A percentile compares a stretch with the other conserved stretches of the same genome.
phyloP scores from a whole-genome alignment of 1,139 yeast genomes.

The Tardiomyces digboiensis region DNA sequence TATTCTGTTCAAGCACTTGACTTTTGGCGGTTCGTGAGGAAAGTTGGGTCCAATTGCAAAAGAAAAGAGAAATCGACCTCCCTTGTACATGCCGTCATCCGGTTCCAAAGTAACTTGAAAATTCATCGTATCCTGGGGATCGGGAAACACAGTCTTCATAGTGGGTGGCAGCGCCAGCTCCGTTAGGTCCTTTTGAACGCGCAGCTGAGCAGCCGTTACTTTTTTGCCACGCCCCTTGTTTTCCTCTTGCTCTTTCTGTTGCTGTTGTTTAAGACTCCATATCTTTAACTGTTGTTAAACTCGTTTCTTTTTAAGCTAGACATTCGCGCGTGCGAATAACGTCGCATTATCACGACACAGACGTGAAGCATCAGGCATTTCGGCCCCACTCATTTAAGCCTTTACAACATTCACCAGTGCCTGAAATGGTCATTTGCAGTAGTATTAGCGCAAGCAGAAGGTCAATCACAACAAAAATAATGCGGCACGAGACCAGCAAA shows the following conservation, averaged over 20 bases:
- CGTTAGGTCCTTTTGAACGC: constrained; percentile 47
- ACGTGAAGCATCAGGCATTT: no score
- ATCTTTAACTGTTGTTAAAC: constrained; percentile 26
- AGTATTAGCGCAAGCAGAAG: no score
- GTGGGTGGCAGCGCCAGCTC: constrained; percentile 62
- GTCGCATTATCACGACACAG: no score
- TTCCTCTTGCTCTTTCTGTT: constrained; percentile 21
- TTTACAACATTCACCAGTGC: no score
- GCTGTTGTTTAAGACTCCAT: constrained; percentile 32
- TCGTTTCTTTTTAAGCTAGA: no score
- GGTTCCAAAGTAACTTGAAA: constrained; percentile 58
- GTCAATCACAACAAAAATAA: no score
- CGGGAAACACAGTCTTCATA: constrained; percentile 46
- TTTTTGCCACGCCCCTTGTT: constrained; percentile 29
- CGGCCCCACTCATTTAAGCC: no score
- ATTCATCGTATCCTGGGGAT: constrained; percentile 48
- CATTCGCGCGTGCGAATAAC: no score
- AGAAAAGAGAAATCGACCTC: constrained; percentile 60
- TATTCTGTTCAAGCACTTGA: constrained; percentile 55
- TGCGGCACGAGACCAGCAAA: no score
- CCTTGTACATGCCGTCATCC: constrained; percentile 67
- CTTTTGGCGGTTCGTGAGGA: constrained; percentile 93
- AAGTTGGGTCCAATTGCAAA: constrained; percentile 60
- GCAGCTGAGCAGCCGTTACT: constrained; percentile 35
- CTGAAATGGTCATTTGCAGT: no score